Conservation (phyloP, 345 rosid species). For the Erysimum cheiranthoides region DNA sequence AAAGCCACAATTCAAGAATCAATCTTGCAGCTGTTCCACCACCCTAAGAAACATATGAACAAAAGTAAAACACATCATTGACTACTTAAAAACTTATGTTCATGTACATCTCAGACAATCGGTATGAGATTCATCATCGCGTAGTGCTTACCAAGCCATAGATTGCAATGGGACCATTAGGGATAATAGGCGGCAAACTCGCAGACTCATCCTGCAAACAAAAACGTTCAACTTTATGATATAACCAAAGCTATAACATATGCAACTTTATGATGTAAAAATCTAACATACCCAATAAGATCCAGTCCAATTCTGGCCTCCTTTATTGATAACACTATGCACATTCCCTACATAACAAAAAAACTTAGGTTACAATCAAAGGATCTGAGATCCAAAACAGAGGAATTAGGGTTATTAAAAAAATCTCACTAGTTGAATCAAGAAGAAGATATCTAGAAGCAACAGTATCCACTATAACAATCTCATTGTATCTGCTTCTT, state of each 20-base stretch:
- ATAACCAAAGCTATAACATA: conserved; percentile 2
- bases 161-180: conserved; percentile 77
- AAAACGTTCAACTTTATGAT: neutral
- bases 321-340: conserved; percentile 75
- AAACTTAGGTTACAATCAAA: conserved; percentile 1
- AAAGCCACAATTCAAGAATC: conserved; percentile 83
- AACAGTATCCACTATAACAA: conserved; percentile 69
- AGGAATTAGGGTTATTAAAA: neutral
- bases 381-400: neutral
- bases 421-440: conserved; percentile 67
- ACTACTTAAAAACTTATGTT: neutral
- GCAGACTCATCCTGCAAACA: conserved; percentile 75
- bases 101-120: neutral
- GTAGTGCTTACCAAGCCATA: conserved; percentile 67
- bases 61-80: neutral
- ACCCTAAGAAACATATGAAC: conserved; percentile 53
- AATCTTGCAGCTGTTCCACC: conserved; percentile 91
- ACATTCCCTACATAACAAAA: conserved; percentile 59
- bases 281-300: conserved; percentile 74
- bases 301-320: conserved; percentile 69
- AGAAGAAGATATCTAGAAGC: conserved; percentile 73
- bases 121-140: neutral
- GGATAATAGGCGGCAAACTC: conserved; percentile 70
- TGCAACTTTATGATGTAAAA: neutral
- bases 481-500: conserved; percentile 71